phyloP scores from a whole-genome alignment of 192 early-diverging fungal genomes.

The Entomortierella beljakovae region DNA sequence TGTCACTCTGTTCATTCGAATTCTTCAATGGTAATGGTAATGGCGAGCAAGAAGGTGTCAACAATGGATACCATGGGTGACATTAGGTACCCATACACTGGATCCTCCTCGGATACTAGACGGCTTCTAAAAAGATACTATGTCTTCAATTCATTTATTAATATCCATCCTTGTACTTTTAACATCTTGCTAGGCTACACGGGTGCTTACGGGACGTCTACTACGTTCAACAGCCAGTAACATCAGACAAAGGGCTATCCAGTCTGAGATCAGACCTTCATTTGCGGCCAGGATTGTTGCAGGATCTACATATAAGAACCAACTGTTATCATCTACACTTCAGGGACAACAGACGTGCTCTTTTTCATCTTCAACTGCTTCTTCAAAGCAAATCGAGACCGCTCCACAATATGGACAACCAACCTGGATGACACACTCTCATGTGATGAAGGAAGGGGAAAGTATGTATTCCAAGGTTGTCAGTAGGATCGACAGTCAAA shows the following conservation, averaged over 20 bases:
- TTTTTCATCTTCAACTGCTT: constrained; percentile 13
- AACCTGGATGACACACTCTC: constrained; percentile 83
- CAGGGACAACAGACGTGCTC: not conserved
- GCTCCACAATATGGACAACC: constrained; percentile 79
- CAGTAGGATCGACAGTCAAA: not conserved
- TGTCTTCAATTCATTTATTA: not conserved
- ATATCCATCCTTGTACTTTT: not conserved
- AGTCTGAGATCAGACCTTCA: constrained; percentile 7
- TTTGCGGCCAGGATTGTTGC: constrained; percentile 11
- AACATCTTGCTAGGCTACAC: constrained; percentile 21
- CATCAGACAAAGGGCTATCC: not conserved
- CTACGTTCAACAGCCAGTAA: constrained; percentile 1
- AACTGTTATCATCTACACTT: not conserved
- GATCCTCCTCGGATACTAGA: not conserved
- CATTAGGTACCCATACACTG: too few relatives aligned
- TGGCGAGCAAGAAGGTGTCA: too few relatives aligned
- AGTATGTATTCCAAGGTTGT: constrained; percentile 49
- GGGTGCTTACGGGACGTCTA: constrained; percentile 28
- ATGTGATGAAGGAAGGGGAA: constrained; percentile 80
- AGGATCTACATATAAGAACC: not conserved
- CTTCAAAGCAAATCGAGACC: not conserved
- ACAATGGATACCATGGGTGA: not conserved
- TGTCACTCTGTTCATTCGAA: not conserved
- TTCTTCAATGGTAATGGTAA: not conserved
- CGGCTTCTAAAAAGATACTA: not conserved